Evolutionary conservation across 768 basidiomycete genomes (phyloP), one percentile per base, ranked within the genome.

Genomic region (Termitomyces sp.): DNA sequence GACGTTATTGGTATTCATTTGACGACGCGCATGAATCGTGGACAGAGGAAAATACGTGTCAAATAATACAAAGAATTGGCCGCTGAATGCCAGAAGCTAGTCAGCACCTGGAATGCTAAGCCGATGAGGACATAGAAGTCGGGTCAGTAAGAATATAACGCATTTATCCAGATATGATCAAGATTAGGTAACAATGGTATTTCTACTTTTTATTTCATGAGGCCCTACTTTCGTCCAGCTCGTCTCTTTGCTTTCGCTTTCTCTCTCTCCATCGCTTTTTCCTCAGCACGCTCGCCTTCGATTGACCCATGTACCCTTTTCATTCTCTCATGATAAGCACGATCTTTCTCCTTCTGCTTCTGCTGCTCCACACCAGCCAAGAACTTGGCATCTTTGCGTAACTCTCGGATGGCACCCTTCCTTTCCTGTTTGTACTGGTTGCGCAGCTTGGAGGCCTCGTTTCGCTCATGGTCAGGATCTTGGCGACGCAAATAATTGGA

Each of bases 381-480:
- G 83, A 98, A 99, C 62, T 83, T 80, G 60, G 93, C 87, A 68
- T 99, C 97, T 77, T 98, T 98, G 59, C 97, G 84, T 53, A 99
- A 77, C 68, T 99, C 97, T 46, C 96, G 79, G 60, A 99, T 94
- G 5, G 97, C 97, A 44, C 97, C 95, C 78, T 98, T 98, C 67
- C 83, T 78, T 77, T 98, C 97, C 73, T 98, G 88, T 74, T 95
- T 95, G 76, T 94, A 88, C 67, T 94, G 84, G 41, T 83, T 81
- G 54, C 89, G 87, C 65, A 99, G 72, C 70, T 98, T 98, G 56
- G 86, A 73, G 0, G 85, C 83, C 62, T 90, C 91, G 67, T 92
- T 94, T 41, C 91, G 85, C 65, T 96, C 94, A 58, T 84, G 85
- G 70, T 99, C 94, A 9, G 96, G 95, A 70, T 98, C 97, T 66